These are phyloP conservation scores for Annulohypoxylon maeteangense DNA, from an alignment of 495 filamentous ascomycete genomes.

Conservation along the genomic window DNA sequence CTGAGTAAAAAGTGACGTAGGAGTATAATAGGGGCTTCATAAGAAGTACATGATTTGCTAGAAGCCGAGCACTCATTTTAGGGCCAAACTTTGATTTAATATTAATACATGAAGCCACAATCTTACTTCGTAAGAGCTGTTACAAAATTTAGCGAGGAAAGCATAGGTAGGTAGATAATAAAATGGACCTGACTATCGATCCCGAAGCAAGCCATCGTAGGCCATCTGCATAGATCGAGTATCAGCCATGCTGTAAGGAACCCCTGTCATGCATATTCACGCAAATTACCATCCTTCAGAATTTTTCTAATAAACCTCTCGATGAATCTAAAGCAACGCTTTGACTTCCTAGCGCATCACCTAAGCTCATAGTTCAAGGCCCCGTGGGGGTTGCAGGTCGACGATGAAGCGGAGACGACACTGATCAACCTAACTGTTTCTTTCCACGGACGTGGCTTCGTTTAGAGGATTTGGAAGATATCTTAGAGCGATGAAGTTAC, in stretches of 20 bases:
- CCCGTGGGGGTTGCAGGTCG: constrained; percentile 28
- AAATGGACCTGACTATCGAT: background rate
- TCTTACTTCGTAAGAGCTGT: background rate
- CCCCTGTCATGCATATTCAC: constrained; percentile 7
- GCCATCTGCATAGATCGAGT: constrained; percentile 5
- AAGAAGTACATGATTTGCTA: background rate
- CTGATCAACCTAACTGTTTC: constrained; percentile 7
- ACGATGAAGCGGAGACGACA: constrained; percentile 29
- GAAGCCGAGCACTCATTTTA: background rate
- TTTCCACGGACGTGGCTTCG: constrained; percentile 6
- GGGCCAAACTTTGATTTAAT: background rate
- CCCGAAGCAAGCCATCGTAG: background rate
- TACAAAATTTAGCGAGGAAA: constrained; percentile 2
- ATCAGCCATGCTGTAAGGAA: background rate
- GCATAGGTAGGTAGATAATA: no score
- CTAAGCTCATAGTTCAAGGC: constrained; percentile 29
- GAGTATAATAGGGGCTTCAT: background rate
- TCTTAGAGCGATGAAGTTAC: background rate
- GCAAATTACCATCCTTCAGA: background rate
- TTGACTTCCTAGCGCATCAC: constrained; percentile 34
- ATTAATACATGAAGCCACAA: constrained; percentile 1
- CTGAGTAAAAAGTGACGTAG: background rate
- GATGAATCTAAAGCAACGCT: constrained; percentile 18
- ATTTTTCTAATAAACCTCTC: background rate
- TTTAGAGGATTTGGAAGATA: background rate